Percentiles rank a stretch among this genome's conserved stretches.
Conservation (phyloP, 495 filamentous ascomycete species). For the Aspergillus sparsus region DNA sequence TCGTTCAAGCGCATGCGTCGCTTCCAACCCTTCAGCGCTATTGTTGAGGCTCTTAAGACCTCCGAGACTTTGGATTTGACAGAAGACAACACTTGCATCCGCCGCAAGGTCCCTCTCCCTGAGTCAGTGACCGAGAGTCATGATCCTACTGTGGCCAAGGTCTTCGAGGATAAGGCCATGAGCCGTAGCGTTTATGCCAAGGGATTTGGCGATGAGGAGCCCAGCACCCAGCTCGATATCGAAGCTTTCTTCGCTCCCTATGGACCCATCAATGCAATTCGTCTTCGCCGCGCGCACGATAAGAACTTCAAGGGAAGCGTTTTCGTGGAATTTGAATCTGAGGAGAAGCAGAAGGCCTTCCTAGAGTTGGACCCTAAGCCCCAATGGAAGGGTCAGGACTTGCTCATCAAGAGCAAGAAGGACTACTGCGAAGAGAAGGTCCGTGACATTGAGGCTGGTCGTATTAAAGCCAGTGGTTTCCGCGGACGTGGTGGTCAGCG, state of each 20-base stretch:
- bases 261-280: conserved; percentile 79
- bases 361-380: conserved; percentile 77
- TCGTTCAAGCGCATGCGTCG: conserved; percentile 91
- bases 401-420: conserved; percentile 80
- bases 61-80: conserved; percentile 70
- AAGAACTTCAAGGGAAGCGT: conserved; percentile 88
- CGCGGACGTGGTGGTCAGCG: conserved; percentile 31
- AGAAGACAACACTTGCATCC: conserved; percentile 65
- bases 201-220: conserved; percentile 80
- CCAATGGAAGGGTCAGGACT: conserved; percentile 69
- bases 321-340: conserved; percentile 84
- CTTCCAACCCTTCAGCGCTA: conserved; percentile 79
- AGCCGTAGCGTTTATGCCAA: conserved; percentile 72
- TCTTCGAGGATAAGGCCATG: conserved; percentile 61
- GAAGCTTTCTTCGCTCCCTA: conserved; percentile 86
- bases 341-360: conserved; percentile 75
- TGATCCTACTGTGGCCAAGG: conserved; percentile 48
- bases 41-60: conserved; percentile 78
- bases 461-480: conserved; percentile 55
- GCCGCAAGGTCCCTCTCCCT: conserved; percentile 69
- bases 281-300: conserved; percentile 73
- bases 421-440: conserved; percentile 82
- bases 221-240: conserved; percentile 83
- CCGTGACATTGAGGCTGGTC: conserved; percentile 71
- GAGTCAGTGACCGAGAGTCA: conserved; percentile 44